Percentiles rank a stretch among this genome's conserved stretches.
Evolutionary conservation across 1,284 basidiomycete genomes (phyloP).

Genomic region (Albatrellus sp.): DNA sequence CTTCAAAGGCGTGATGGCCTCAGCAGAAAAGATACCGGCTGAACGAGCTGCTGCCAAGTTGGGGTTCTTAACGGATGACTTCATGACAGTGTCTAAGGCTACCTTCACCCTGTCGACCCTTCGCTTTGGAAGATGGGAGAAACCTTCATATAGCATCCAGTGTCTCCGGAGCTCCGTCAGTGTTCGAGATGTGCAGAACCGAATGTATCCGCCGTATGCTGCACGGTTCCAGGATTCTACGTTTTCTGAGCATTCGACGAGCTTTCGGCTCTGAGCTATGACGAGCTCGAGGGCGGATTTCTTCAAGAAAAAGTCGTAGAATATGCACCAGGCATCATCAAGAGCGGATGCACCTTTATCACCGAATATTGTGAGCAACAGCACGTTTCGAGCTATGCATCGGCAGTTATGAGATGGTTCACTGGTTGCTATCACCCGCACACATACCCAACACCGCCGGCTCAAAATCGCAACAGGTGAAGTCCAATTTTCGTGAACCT

Average conservation of each 20-base stretch:
- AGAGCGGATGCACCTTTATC: conserved; percentile 13
- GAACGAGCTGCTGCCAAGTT: conserved; percentile 17
- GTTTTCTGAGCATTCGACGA: conserved; percentile 23
- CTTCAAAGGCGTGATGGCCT: conserved; percentile 14
- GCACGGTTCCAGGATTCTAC: conserved; percentile 30
- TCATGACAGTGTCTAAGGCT: background rate
- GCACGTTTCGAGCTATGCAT: conserved; percentile 28
- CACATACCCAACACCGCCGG: conserved; percentile 39
- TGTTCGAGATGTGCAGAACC: conserved; percentile 26
- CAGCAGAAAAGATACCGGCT: conserved; percentile 23
- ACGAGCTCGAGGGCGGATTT: conserved; percentile 24
- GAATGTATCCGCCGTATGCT: conserved; percentile 26
- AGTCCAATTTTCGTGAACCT: conserved; percentile 32
- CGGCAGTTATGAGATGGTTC: background rate
- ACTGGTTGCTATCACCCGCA: background rate
- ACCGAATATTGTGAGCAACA: conserved; percentile 24
- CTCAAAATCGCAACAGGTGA: conserved; percentile 51
- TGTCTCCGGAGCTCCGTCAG: conserved; percentile 27
- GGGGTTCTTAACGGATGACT: background rate
- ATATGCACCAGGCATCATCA: conserved; percentile 37
- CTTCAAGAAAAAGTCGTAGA: conserved; percentile 43
- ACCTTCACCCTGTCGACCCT: conserved; percentile 5
- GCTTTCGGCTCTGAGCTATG: conserved; percentile 29
- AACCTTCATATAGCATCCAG: conserved; percentile 27
- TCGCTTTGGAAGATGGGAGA: conserved; percentile 11